Conservation (phyloP, 2,329 filamentous ascomycete genomes). For the Trichoderma lentiforme region DNA sequence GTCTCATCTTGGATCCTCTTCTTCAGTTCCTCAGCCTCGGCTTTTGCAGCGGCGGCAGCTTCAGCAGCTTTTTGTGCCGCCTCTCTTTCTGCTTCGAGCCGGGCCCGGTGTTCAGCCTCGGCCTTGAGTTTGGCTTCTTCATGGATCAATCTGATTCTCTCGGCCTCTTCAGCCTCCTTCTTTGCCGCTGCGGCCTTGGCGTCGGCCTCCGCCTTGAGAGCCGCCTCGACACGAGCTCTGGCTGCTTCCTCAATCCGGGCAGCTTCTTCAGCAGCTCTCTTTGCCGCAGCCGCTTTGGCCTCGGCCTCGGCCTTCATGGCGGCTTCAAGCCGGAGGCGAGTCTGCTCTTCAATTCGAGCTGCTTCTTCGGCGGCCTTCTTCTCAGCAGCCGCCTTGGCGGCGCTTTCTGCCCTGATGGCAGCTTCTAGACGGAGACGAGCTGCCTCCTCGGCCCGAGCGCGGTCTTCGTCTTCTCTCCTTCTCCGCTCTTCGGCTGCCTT, state of each 20-base stretch:
- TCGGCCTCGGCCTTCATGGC: constrained; percentile 42
- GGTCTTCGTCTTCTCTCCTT: constrained; percentile 39
- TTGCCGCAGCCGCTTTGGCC: constrained; percentile 40
- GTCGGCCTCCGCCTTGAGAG: constrained; percentile 36
- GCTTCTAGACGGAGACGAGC: constrained; percentile 41
- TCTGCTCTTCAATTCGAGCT: constrained; percentile 46
- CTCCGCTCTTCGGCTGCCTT: constrained; percentile 44
- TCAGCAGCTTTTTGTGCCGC: constrained; percentile 41
- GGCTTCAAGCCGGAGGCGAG: constrained; percentile 40
- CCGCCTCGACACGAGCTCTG: constrained; percentile 37
- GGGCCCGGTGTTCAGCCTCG: constrained; percentile 40
- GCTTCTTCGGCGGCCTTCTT: constrained; percentile 37
- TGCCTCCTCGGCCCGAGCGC: constrained; percentile 46
- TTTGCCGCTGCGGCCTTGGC: constrained; percentile 40
- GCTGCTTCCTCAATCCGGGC: constrained; percentile 40
- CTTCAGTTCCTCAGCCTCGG: constrained; percentile 57
- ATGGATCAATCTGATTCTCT: constrained; percentile 37
- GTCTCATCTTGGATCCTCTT: constrained; percentile 56
- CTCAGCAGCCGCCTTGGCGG: constrained; percentile 41
- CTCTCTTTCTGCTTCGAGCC: constrained; percentile 39
- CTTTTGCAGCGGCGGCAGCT: constrained; percentile 46
- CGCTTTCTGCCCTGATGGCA: constrained; percentile 41
- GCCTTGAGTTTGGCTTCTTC: constrained; percentile 38
- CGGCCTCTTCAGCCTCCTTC: constrained; percentile 43
- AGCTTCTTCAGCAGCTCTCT: constrained; percentile 42